These are phyloP conservation scores for Cercospora berteroae DNA, from an alignment of 2,329 filamentous ascomycete species.

Conservation along the genomic window DNA sequence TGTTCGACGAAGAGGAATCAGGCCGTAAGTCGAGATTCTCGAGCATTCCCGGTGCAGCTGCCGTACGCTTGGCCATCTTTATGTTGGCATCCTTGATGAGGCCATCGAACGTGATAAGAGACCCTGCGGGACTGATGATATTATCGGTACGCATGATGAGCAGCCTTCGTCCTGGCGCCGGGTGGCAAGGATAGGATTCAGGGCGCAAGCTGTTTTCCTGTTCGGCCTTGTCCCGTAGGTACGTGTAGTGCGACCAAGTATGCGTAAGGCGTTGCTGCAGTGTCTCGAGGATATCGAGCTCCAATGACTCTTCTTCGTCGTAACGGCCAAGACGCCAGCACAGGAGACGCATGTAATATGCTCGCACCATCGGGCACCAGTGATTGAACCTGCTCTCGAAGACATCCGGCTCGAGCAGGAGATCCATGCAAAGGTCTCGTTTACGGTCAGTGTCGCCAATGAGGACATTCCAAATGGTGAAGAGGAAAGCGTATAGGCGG, in stretches of 20 bases:
- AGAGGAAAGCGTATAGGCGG: conserved; percentile 77
- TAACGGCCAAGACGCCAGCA: conserved; percentile 86
- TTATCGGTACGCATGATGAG: conserved; percentile 84
- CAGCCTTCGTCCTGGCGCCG: conserved; percentile 79
- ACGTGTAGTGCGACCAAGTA: conserved; percentile 77
- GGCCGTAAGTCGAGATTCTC: conserved; percentile 32
- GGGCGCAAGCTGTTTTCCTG: conserved; percentile 56
- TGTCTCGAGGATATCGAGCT: conserved; percentile 60
- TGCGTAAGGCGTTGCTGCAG: conserved; percentile 67
- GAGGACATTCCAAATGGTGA: conserved; percentile 73
- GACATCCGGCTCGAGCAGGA: conserved; percentile 70
- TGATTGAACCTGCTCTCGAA: conserved; percentile 86
- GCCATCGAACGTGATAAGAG: conserved; percentile 65
- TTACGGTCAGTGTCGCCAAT: conserved; percentile 66
- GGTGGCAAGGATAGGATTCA: conserved; percentile 77
- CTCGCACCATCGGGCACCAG: conserved; percentile 93
- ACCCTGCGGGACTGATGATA: conserved; percentile 51
- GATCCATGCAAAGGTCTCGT: conserved; percentile 66
- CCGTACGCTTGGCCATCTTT: conserved; percentile 37
- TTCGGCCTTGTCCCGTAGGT: conserved; percentile 67
- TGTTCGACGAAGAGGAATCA: conserved; percentile 30
- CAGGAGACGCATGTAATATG: conserved; percentile 85
- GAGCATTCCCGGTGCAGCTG: conserved; percentile 30
- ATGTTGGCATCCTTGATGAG: conserved; percentile 45
- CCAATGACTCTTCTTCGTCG: conserved; percentile 55